Conservation (phyloP, 495 filamentous ascomycete genomes). For the Xylaria cubensis region DNA sequence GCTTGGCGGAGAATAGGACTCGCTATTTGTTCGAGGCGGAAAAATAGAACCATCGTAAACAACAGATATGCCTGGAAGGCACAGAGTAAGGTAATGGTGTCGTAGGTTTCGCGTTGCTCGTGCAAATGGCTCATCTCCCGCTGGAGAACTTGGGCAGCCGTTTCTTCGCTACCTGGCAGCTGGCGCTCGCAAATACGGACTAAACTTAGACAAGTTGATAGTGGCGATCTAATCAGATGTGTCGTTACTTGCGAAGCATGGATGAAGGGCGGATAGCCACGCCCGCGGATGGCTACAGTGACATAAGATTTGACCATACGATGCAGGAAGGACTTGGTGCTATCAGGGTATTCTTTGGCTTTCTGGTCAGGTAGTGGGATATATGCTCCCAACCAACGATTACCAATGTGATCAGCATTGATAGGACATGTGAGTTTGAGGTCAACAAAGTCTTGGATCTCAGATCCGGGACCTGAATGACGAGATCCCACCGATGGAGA, state of each 20-base stretch:
- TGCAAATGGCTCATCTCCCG: conserved; percentile 50
- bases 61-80: conserved; percentile 59
- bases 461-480: neutral
- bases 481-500: conserved; percentile 12
- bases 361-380: conserved; percentile 50
- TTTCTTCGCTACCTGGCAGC: conserved; percentile 48
- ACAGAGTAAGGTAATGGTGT: conserved; percentile 46
- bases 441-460: conserved; percentile 34
- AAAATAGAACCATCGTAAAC: conserved; percentile 54
- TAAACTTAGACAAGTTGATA: conserved; percentile 54
- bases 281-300: conserved; percentile 45
- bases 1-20: conserved; percentile 43
- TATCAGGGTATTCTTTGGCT: conserved; percentile 47
- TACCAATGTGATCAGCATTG: conserved; percentile 52
- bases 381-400: conserved; percentile 55
- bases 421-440: conserved; percentile 51
- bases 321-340: conserved; percentile 46
- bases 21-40: conserved; percentile 38
- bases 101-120: conserved; percentile 41
- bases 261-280: conserved; percentile 49
- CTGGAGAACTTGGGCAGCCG: conserved; percentile 42
- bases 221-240: conserved; percentile 35
- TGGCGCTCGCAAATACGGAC: conserved; percentile 50
- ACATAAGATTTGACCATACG: conserved; percentile 54
- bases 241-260: conserved; percentile 44